These are phyloP conservation scores for Byssoonygena ceratinophila DNA, from an alignment of 2,329 filamentous ascomycete genomes.

Conservation along the genomic window DNA sequence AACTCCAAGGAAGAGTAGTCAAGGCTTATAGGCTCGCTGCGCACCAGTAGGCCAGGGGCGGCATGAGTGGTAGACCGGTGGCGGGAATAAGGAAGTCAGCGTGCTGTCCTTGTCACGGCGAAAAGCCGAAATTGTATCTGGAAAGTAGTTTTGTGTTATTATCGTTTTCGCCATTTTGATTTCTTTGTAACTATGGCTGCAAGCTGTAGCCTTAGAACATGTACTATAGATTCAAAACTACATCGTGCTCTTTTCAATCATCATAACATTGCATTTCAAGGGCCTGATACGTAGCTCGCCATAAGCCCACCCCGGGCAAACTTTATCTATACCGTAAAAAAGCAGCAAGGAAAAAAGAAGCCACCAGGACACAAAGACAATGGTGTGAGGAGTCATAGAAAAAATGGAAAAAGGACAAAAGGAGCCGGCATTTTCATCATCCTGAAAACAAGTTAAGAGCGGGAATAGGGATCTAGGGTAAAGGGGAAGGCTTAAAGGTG, in stretches of 20 bases:
- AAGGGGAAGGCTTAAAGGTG: neutral
- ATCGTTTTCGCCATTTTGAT: neutral
- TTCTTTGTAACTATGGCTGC: neutral
- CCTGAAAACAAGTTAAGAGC: neutral
- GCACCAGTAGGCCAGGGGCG: too few relatives aligned
- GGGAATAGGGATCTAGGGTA: neutral
- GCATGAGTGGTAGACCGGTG: too few relatives aligned
- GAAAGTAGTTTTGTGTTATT: neutral
- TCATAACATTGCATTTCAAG: conserved; percentile 8
- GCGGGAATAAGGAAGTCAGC: too few relatives aligned
- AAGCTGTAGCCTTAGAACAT: neutral
- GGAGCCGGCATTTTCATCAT: neutral
- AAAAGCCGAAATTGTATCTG: too few relatives aligned
- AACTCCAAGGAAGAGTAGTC: too few relatives aligned
- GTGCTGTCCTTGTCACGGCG: too few relatives aligned
- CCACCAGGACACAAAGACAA: neutral
- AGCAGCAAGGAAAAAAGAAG: neutral
- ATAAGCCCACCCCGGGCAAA: conserved; percentile 10
- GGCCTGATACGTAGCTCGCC: conserved; percentile 5
- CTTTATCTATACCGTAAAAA: conserved; percentile 9
- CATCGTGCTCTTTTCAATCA: neutral
- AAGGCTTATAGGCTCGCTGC: too few relatives aligned
- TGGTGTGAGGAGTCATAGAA: neutral
- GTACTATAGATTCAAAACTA: conserved; percentile 3
- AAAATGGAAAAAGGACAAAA: neutral